Base-by-base conservation (phyloP, 495 filamentous ascomycete genomes). In the Amphirosellinia nigrospora region DNA sequence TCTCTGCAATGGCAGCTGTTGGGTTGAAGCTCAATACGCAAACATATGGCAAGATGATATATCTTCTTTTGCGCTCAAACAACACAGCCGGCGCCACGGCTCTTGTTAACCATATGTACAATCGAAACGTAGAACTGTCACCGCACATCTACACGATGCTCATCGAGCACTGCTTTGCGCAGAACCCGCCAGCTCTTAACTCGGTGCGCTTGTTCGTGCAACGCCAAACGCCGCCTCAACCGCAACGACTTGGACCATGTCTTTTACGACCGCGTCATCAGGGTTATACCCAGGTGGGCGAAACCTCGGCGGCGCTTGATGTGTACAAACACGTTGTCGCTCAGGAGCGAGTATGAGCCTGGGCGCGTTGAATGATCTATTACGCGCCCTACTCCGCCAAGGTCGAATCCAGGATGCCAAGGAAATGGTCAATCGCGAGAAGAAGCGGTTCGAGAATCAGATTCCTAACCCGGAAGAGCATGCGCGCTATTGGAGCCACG, bases 131-230 rank as follows among this genome's bases (percentile, higher is more conserved):
- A 36, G 77, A 84, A 71, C 83, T 89, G 0, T 84, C 84, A 3
- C 72, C 85, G 6, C 85, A 91, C 64, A 86, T 93, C 73, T 92
- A 91, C 82, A 92, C 91, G 32, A 89, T 89, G 73, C 82, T 94
- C 9, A 74, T 90, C n/a, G 84, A 87, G n/a, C 80, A 90, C 79
- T 89, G 89, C 78, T 93, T 93, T 75, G 46, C 77, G 4, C 82
- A 75, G 70, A 16, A 75, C n/a, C 85, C 86, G 10, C 88, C 90
- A 2, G 82, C 92, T 73, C 71, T 90, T 32, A 78, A 75, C 1
- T 87, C 86, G 28, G 83, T 92, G 38, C 84, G 86, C 26, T 65
- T 80, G 10, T 78, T 93, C 8, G 85, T 89, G 70, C 61, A 80
- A 16, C 79, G 82, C 26, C 82, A 85, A 85, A 32, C 69, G 77